These are phyloP conservation scores for Phaseolus lunatus DNA, from an alignment of 306 rosid species.

Conservation along the genomic window DNA sequence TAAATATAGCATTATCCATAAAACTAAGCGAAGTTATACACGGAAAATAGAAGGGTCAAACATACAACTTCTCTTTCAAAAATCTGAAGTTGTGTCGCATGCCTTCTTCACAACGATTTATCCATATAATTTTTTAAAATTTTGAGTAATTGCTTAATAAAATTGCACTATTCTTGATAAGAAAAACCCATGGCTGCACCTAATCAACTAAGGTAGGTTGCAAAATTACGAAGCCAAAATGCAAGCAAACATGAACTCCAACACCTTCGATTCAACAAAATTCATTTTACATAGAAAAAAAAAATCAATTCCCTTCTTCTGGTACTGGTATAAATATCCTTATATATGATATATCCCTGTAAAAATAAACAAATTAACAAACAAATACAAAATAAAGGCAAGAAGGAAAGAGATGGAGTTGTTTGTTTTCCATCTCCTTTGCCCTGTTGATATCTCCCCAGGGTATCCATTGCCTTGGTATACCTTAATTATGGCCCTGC, in stretches of 20 bases:
- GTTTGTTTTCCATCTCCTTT: not conserved
- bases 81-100: too few species aligned
- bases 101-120: too few species aligned
- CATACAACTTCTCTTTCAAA: too few species aligned
- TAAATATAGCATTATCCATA: too few species aligned
- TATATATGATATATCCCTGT: not conserved
- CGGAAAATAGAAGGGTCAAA: too few species aligned
- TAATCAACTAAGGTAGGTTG: not conserved
- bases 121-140: too few species aligned
- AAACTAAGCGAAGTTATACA: too few species aligned
- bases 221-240: not conserved
- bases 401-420: not conserved
- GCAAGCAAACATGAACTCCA: not conserved
- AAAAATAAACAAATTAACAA: slow-evolving; percentile 16
- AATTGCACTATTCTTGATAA: too few species aligned
- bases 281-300: not conserved
- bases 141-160: too few species aligned
- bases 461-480: not conserved
- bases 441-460: not conserved
- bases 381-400: slow-evolving; percentile 4
- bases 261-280: not conserved
- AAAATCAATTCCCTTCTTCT: not conserved
- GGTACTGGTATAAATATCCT: not conserved
- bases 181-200: too few species aligned
- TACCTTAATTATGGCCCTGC: not conserved